Conservation (phyloP, 2,329 filamentous ascomycete species). For the Colletotrichum somersetense region DNA sequence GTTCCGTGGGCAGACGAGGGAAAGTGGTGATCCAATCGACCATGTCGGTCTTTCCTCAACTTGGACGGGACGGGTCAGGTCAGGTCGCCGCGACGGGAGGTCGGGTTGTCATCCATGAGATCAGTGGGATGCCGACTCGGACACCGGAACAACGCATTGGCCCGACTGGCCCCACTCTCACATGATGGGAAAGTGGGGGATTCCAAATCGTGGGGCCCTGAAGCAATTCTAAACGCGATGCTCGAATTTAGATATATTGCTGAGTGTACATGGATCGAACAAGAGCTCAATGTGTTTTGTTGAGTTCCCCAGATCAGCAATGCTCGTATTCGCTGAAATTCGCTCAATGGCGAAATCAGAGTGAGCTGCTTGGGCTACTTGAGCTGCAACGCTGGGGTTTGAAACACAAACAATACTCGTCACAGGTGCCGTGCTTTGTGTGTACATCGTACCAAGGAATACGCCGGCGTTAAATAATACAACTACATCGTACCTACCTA, state of each 20-base stretch:
- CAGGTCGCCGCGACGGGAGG: conserved; percentile 22
- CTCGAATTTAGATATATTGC: neutral
- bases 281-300: no score
- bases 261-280: neutral
- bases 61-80: conserved; percentile 7
- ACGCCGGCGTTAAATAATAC: no score
- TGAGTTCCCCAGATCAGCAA: no score
- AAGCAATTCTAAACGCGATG: neutral
- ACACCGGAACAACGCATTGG: conserved; percentile 33
- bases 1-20: neutral
- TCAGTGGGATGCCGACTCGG: conserved; percentile 23
- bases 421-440: neutral
- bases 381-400: neutral
- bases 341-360: no score
- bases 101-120: neutral
- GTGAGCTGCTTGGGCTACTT: no score
- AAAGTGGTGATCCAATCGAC: conserved; percentile 10
- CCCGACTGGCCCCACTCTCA: conserved; percentile 33
- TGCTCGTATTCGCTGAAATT: no score
- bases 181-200: conserved; percentile 9
- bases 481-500: no score
- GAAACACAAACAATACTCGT: neutral
- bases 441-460: no score
- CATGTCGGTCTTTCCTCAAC: conserved; percentile 11
- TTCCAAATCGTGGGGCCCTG: neutral